phyloP scores from a whole-genome alignment of 305 asterid species.

The Fraxinus dipetala region DNA sequence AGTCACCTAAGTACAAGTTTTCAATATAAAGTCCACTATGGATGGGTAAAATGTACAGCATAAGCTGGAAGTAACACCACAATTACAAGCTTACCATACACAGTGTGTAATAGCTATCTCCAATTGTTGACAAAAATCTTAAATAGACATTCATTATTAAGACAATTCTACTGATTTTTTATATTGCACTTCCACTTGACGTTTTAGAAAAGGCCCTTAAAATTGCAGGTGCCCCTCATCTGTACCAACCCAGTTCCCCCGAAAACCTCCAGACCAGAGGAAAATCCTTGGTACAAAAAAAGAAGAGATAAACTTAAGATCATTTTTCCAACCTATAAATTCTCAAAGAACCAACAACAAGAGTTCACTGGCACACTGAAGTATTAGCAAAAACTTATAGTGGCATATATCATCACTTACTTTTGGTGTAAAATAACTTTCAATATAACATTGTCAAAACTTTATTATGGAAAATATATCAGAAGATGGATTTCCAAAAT shows the following conservation, averaged over 20 bases:
- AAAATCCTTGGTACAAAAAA: neutral
- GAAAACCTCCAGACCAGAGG: neutral
- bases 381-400: neutral
- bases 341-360: neutral
- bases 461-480: conserved; percentile 16
- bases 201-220: neutral
- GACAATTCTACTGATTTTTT: neutral
- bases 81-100: neutral
- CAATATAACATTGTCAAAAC: neutral
- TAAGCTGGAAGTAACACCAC: neutral
- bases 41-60: neutral
- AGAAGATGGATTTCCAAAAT: conserved; percentile 7
- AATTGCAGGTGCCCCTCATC: neutral
- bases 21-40: neutral
- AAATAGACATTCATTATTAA: neutral
- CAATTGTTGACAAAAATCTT: neutral
- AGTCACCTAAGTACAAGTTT: neutral
- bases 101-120: neutral
- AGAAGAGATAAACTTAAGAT: neutral
- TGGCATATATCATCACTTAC: neutral
- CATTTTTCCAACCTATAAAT: neutral
- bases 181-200: neutral
- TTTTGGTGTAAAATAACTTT: neutral
- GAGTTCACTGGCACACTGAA: neutral
- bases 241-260: neutral